Evolutionary conservation across 148 eudicot species (phyloP).

Genomic region (Vaccinium corymbosum): DNA sequence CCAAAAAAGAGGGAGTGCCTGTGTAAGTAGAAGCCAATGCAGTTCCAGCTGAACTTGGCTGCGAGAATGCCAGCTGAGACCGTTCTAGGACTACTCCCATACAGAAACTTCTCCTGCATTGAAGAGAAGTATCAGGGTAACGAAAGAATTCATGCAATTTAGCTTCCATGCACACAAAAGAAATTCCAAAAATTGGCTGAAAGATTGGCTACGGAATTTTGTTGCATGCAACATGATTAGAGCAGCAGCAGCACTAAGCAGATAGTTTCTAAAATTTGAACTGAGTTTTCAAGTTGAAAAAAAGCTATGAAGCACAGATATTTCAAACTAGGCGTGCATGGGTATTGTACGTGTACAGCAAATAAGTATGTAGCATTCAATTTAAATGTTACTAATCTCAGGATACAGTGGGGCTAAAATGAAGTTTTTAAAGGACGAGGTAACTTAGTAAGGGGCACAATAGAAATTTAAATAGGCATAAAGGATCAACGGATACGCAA

Average conservation of each 20-base stretch:
- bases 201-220: background rate
- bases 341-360: background rate
- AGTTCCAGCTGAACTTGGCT: constrained; percentile 56
- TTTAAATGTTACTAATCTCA: background rate
- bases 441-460: background rate
- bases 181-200: background rate
- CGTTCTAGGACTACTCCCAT: constrained; percentile 26
- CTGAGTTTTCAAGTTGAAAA: background rate
- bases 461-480: background rate
- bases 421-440: background rate
- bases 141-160: background rate
- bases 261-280: background rate
- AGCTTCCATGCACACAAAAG: background rate
- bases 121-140: background rate
- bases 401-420: background rate
- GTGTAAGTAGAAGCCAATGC: constrained; percentile 44
- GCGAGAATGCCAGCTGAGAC: constrained; percentile 51
- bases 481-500: background rate
- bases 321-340: background rate
- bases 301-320: background rate
- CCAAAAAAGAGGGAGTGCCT: constrained; percentile 48
- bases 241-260: background rate
- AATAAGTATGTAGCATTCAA: background rate
- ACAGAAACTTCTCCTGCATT: constrained; percentile 50
- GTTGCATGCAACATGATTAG: background rate